Evolutionary conservation across 192 early-diverging fungal species (phyloP).

Genomic region (Chytriomyces sp.): DNA sequence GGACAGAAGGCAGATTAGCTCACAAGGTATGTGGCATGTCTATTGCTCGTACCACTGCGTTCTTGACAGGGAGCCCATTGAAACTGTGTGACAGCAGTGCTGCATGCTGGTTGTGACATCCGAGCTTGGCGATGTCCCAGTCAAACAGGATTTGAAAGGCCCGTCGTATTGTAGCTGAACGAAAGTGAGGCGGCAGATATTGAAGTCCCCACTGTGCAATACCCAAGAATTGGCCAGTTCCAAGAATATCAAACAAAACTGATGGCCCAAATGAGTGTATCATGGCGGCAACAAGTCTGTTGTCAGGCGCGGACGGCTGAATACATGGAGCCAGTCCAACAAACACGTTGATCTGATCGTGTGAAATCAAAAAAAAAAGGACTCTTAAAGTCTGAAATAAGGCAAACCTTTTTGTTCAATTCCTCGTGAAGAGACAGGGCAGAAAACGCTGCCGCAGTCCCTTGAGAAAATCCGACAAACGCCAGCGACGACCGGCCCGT

Average conservation of each 20-base stretch:
- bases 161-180: slow-evolving; percentile 82
- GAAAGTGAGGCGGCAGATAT: slow-evolving; percentile 85
- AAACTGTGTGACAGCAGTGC: slow-evolving; percentile 71
- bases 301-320: slow-evolving; percentile 54
- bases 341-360: slow-evolving; percentile 72
- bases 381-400: background rate
- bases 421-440: slow-evolving; percentile 75
- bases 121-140: slow-evolving; percentile 65
- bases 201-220: slow-evolving; percentile 79
- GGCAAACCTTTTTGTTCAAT: slow-evolving; percentile 69
- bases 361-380: background rate
- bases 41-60: slow-evolving; percentile 66
- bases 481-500: slow-evolving; percentile 81
- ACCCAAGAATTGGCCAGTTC: slow-evolving; percentile 77
- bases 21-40: slow-evolving; percentile 80
- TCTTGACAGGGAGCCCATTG: slow-evolving; percentile 86
- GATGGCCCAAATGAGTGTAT: background rate
- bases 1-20: slow-evolving; percentile 86
- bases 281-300: background rate
- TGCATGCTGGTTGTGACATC: slow-evolving; percentile 57
- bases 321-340: slow-evolving; percentile 89
- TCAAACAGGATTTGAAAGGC: slow-evolving; percentile 84
- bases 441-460: slow-evolving; percentile 87
- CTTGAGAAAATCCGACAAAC: slow-evolving; percentile 98
- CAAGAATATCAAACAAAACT: slow-evolving; percentile 32